phyloP scores from a whole-genome alignment of 1,284 basidiomycete genomes.

The Sanghuangporus baumii region DNA sequence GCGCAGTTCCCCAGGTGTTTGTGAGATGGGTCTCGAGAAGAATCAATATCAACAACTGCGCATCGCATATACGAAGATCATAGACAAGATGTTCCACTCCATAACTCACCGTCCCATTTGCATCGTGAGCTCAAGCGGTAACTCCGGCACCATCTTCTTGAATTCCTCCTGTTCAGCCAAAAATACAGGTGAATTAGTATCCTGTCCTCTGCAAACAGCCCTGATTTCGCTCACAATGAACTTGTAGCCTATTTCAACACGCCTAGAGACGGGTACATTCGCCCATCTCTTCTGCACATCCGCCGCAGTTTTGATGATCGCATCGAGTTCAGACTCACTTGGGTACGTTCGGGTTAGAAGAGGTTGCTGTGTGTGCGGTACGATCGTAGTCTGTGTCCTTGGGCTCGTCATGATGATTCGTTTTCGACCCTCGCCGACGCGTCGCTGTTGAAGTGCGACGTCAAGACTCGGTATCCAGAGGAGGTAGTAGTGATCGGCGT shows the following conservation, averaged over 20 bases:
- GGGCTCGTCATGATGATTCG: neutral
- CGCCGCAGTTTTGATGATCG: slow-evolving; percentile 49
- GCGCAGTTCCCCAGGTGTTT: slow-evolving; percentile 72
- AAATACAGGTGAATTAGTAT: neutral
- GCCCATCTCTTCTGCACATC: slow-evolving; percentile 73
- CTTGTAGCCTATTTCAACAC: slow-evolving; percentile 66
- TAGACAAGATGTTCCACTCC: neutral
- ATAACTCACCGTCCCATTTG: slow-evolving; percentile 71
- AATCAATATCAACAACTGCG: neutral
- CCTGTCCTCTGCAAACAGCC: neutral
- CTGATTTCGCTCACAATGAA: slow-evolving; percentile 56
- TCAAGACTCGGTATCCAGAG: neutral
- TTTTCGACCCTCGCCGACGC: neutral
- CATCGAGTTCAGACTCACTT: slow-evolving; percentile 50
- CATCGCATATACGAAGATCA: slow-evolving; percentile 7
- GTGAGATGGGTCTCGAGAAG: slow-evolving; percentile 63
- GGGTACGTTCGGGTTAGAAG: slow-evolving; percentile 57
- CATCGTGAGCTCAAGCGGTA: slow-evolving; percentile 69
- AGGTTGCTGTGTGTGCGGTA: slow-evolving; percentile 60
- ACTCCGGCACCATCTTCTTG: slow-evolving; percentile 59
- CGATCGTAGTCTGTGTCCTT: slow-evolving; percentile 57
- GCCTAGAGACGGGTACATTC: slow-evolving; percentile 59
- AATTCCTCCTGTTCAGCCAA: slow-evolving; percentile 60
- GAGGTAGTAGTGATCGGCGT: neutral
- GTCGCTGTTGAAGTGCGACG: neutral